A percentile compares a stretch with the other conserved stretches of the same genome.
phyloP scores from a whole-genome alignment of 2,329 filamentous ascomycete species.

The Dactylellina cionopaga region DNA sequence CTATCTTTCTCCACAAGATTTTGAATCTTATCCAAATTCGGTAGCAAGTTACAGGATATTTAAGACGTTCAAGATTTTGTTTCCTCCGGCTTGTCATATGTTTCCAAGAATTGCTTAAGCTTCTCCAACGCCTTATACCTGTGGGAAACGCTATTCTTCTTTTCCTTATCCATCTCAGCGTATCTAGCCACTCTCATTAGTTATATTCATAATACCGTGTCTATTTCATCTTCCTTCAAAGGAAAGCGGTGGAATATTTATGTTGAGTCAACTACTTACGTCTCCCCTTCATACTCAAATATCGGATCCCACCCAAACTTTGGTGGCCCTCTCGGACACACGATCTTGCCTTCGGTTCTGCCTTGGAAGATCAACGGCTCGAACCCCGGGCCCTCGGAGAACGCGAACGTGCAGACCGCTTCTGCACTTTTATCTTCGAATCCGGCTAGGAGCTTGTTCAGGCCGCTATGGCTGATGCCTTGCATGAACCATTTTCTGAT shows the following conservation, averaged over 20 bases:
- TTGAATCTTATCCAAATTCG: too few species aligned
- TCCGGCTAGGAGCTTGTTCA: conserved; percentile 88
- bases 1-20: too few species aligned
- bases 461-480: conserved; percentile 79
- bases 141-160: conserved; percentile 94
- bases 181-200: conserved; percentile 65
- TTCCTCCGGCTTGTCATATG: conserved; percentile 57
- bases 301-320: conserved; percentile 82
- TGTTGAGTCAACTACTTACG: conserved; percentile 65
- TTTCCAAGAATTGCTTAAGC: conserved; percentile 80
- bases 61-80: background rate
- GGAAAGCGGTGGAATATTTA: too few species aligned
- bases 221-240: too few species aligned
- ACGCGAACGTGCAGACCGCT: conserved; percentile 95
- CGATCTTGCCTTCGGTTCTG: conserved; percentile 69
- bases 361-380: conserved; percentile 92
- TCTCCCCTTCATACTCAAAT: conserved; percentile 92
- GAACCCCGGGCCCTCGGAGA: conserved; percentile 83
- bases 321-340: conserved; percentile 64
- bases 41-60: background rate
- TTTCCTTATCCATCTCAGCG: conserved; percentile 89
- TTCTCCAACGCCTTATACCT: conserved; percentile 86
- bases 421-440: conserved; percentile 92
- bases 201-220: background rate
- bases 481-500: conserved; percentile 96